Percentiles rank a stretch among this genome's conserved stretches.
Evolutionary conservation across 495 filamentous ascomycete genomes (phyloP).

Genomic region (Cladorrhinum samala): DNA sequence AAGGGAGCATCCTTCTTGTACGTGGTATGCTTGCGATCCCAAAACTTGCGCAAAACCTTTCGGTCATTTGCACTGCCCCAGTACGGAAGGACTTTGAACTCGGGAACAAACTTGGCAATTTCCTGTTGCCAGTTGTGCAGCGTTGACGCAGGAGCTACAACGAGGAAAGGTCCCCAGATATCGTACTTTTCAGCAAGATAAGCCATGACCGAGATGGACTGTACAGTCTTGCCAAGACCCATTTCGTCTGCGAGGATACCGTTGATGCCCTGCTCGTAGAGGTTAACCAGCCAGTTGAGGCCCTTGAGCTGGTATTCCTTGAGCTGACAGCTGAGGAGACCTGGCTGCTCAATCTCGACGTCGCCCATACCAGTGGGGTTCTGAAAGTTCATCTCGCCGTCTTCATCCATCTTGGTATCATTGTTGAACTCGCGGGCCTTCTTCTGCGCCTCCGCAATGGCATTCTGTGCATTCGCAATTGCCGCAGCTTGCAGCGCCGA

Average conservation of each 20-base stretch:
- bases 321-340: conserved; percentile 84
- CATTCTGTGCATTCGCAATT: conserved; percentile 92
- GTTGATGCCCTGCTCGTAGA: conserved; percentile 99
- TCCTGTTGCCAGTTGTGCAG: conserved; percentile 99
- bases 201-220: conserved; percentile 98
- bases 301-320: conserved; percentile 99
- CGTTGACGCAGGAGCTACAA: conserved; percentile 93
- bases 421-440: conserved; percentile 90
- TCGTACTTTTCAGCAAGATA: conserved; percentile 95
- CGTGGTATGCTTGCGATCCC: conserved; percentile 95
- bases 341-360: conserved; percentile 89
- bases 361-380: conserved; percentile 92
- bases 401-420: conserved; percentile 59
- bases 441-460: conserved; percentile 89
- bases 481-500: conserved; percentile 72
- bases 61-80: conserved; percentile 94
- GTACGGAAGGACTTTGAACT: conserved; percentile 91
- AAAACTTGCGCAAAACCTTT: conserved; percentile 95
- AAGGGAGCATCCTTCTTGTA: conserved; percentile 90
- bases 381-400: conserved; percentile 99
- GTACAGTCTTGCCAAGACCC: conserved; percentile 98
- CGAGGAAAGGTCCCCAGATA: conserved; percentile 97
- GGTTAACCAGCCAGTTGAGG: conserved; percentile 96
- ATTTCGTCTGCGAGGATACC: conserved; percentile 98
- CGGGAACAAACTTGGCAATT: conserved; percentile 86